Evolutionary conservation across 306 rosid genomes (phyloP).

Genomic region (Cucurbita maxima): DNA sequence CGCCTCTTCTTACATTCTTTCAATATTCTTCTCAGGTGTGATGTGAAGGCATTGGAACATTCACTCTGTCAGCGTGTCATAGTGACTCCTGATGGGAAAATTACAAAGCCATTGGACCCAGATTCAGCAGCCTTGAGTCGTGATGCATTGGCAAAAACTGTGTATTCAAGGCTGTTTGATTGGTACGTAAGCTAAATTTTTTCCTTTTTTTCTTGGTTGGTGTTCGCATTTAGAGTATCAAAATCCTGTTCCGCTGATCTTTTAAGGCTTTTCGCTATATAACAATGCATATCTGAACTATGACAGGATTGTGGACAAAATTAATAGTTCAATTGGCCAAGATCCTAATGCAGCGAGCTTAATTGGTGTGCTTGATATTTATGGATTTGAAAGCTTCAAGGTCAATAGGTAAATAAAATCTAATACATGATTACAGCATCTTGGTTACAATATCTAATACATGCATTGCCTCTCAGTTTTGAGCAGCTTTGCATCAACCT

Average conservation of each 20-base stretch:
- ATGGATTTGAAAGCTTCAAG: constrained; percentile 89
- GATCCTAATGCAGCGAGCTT: constrained; percentile 55
- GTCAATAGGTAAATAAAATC: constrained; percentile 43
- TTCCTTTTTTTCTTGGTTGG: not conserved
- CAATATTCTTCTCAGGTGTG: constrained; percentile 39
- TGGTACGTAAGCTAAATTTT: constrained; percentile 32
- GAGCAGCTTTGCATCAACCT: constrained; percentile 88
- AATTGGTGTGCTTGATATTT: constrained; percentile 86
- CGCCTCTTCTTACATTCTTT: not conserved
- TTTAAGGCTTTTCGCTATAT: not conserved
- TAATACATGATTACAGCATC: not conserved
- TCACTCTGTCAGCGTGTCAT: constrained; percentile 83
- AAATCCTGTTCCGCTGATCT: not conserved
- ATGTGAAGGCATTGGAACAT: constrained; percentile 51
- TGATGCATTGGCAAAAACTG: constrained; percentile 73
- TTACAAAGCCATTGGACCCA: constrained; percentile 62
- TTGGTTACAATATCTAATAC: constrained; percentile 3
- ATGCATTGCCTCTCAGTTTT: constrained; percentile 32
- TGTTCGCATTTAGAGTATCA: not conserved
- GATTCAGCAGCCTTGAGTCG: constrained; percentile 60
- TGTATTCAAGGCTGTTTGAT: constrained; percentile 62
- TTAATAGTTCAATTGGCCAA: constrained; percentile 80
- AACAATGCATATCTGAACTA: constrained; percentile 10
- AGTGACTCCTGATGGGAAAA: constrained; percentile 83
- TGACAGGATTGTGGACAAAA: constrained; percentile 77